These are phyloP conservation scores for Tolypocladium nubicola DNA, from an alignment of 2,329 filamentous ascomycete species.

Conservation along the genomic window DNA sequence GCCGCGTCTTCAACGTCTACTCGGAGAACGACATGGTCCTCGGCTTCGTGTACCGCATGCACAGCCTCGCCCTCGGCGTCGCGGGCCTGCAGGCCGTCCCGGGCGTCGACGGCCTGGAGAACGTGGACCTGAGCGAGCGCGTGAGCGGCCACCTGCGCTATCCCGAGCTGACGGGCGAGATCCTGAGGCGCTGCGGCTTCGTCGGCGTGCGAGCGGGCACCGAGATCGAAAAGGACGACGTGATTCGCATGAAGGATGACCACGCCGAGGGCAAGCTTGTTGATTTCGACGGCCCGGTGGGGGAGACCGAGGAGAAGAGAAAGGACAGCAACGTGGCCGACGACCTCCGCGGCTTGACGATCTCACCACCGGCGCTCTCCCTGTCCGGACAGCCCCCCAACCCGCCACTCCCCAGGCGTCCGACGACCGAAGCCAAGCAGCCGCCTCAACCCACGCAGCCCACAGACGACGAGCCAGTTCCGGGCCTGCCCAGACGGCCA, in stretches of 20 bases:
- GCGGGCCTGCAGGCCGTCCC: slow-evolving; percentile 70
- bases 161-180: slow-evolving; percentile 38
- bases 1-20: slow-evolving; percentile 78
- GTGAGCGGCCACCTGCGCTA: slow-evolving; percentile 44
- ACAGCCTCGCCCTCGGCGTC: slow-evolving; percentile 71
- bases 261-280: slow-evolving; percentile 19
- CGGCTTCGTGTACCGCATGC: slow-evolving; percentile 77
- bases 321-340: slow-evolving; percentile 7
- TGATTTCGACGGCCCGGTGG: slow-evolving; percentile 12
- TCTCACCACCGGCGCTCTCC: slow-evolving; percentile 14
- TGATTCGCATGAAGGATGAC: slow-evolving; percentile 34
- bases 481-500: slow-evolving; percentile 3
- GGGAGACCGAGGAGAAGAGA: neutral
- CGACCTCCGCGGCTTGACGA: slow-evolving; percentile 16
- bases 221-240: slow-evolving; percentile 40
- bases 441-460: neutral
- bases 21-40: slow-evolving; percentile 82
- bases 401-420: slow-evolving; percentile 10
- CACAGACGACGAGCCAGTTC: neutral
- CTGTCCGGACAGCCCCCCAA: neutral
- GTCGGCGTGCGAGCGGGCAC: slow-evolving; percentile 31
- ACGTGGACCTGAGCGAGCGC: slow-evolving; percentile 41
- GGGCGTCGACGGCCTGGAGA: slow-evolving; percentile 54
- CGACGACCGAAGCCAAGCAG: slow-evolving; percentile 3
- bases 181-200: slow-evolving; percentile 42